Conservation (phyloP, 257 asterid species). For the Lycium ferocissimum region DNA sequence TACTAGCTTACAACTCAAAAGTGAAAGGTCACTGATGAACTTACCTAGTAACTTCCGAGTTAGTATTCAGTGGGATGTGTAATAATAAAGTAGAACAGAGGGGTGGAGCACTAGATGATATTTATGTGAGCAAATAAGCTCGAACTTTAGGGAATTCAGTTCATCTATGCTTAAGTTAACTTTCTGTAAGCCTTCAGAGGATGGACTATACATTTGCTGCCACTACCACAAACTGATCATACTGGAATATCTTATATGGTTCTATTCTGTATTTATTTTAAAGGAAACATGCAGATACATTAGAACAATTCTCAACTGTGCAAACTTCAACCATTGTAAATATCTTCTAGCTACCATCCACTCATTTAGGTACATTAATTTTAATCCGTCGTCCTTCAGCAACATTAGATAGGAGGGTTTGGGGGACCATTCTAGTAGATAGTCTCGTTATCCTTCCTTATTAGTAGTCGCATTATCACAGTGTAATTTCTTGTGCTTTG, state of each 20-base stretch:
- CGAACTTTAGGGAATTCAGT: neutral
- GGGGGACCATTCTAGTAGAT: no score
- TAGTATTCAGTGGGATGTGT: neutral
- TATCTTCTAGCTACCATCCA: conserved; percentile 4
- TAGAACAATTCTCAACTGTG: neutral
- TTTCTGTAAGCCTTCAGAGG: neutral
- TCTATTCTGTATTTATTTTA: neutral
- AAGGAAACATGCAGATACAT: neutral
- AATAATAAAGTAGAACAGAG: neutral
- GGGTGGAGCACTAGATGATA: neutral
- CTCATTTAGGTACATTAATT: neutral
- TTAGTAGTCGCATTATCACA: no score
- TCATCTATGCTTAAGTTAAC: neutral
- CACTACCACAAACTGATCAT: neutral
- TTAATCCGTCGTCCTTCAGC: neutral
- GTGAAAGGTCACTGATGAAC: neutral
- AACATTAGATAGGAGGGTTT: no score
- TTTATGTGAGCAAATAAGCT: neutral
- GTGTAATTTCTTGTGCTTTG: no score
- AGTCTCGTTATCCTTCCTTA: no score
- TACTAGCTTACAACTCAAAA: neutral
- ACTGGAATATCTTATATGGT: neutral
- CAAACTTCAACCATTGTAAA: neutral
- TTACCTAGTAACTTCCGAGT: neutral
- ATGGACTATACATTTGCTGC: neutral